Evolutionary conservation across 768 basidiomycete species (phyloP).

Genomic region (Termitomyces sp.): DNA sequence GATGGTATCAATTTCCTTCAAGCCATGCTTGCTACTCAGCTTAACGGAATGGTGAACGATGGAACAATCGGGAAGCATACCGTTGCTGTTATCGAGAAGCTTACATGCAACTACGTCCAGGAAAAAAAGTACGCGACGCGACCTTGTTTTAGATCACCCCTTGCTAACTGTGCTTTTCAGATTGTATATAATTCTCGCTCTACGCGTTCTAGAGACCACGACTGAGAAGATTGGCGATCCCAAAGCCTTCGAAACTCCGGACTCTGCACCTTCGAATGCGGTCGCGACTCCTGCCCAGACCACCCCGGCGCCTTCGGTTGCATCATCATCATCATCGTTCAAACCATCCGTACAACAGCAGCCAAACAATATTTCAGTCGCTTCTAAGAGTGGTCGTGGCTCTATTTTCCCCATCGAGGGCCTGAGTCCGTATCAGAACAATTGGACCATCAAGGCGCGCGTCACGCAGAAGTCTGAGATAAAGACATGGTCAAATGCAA

Average conservation of each 20-base stretch:
- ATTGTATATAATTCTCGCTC: conserved; percentile 74
- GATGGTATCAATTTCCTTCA: conserved; percentile 87
- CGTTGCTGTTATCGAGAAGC: conserved; percentile 66
- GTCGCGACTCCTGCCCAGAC: conserved; percentile 9
- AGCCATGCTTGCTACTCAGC: conserved; percentile 92
- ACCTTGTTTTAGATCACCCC: conserved; percentile 1
- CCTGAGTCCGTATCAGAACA: conserved; percentile 95
- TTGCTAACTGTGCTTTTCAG: conserved; percentile 33
- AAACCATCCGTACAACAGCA: conserved; percentile 17
- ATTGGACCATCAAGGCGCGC: conserved; percentile 97
- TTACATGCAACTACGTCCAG: conserved; percentile 82
- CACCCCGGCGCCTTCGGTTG: conserved; percentile 1
- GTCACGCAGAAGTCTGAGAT: conserved; percentile 89
- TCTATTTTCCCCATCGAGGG: conserved; percentile 82
- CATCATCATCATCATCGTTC: conserved; percentile 23
- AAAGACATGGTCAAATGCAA: conserved; percentile 81
- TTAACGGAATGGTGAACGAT: conserved; percentile 71
- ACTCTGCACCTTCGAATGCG: conserved; percentile 25
- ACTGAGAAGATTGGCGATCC: conserved; percentile 75
- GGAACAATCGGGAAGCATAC: conserved; percentile 61
- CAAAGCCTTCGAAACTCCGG: conserved; percentile 26
- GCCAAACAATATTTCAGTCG: conserved; percentile 1
- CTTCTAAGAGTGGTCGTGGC: conserved; percentile 25
- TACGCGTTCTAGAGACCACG: conserved; percentile 51
- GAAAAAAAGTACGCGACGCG: conserved; percentile 64